Conservation (phyloP, 78 protist genomes). For the Dictyostelium purpureum region DNA sequence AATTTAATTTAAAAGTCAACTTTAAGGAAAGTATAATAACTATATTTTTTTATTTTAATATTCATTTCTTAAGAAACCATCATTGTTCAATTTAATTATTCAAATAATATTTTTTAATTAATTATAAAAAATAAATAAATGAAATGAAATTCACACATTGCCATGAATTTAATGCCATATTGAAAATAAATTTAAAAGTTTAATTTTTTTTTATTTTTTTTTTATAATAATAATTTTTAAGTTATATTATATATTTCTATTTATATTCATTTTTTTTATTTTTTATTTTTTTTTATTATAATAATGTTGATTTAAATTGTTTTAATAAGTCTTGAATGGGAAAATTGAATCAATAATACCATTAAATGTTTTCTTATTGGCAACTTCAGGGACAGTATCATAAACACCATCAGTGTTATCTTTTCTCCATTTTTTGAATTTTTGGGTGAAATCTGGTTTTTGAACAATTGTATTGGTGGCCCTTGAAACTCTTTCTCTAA, state of each 20-base stretch:
- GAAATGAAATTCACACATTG: too few species aligned
- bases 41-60: too few species aligned
- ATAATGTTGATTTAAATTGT: not conserved
- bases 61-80: too few species aligned
- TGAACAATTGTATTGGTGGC: slow-evolving; percentile 37
- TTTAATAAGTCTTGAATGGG: slow-evolving; percentile 53
- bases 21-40: too few species aligned
- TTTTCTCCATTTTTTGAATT: slow-evolving; percentile 49
- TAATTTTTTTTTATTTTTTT: too few species aligned
- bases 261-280: not conserved
- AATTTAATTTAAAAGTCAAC: too few species aligned
- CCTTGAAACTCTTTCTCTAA: slow-evolving; percentile 64
- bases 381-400: slow-evolving; percentile 32
- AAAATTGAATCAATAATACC: slow-evolving; percentile 39
- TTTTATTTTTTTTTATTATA: not conserved
- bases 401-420: slow-evolving; percentile 61
- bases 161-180: too few species aligned
- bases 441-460: slow-evolving; percentile 29
- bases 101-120: too few species aligned
- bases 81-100: too few species aligned
- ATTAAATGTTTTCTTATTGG: slow-evolving; percentile 32
- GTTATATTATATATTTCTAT: not conserved
- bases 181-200: too few species aligned
- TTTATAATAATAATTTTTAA: not conserved
- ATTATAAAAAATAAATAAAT: too few species aligned